Evolutionary conservation across 2,329 filamentous ascomycete species (phyloP), one percentile per base, ranked within the genome.

Genomic region (Sarocladiaceae sp.): DNA sequence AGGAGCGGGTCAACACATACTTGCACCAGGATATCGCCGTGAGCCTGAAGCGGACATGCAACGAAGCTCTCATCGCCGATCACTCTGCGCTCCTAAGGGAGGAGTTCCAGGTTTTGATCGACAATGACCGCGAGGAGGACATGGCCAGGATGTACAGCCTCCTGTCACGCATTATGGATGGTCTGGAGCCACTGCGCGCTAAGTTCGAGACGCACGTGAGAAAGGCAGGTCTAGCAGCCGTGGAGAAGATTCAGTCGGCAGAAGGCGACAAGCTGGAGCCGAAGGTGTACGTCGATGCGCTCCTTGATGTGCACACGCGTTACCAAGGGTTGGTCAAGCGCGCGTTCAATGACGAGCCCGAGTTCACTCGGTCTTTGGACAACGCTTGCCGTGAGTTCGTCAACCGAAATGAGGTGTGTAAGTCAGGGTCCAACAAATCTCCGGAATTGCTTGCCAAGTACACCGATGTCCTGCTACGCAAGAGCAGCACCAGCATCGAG

Each of bases 311-410:
- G 2, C 93, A 99, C 71, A 90, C 88, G 0, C 88, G 96, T 63
- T 99, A 99, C 65, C 88, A 93, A 62, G 87, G 85, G 33, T 79
- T 99, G 50, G 94, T 99, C 26, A 91, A 95, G 72, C 83, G 87
- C 46, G 93, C 94, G 1, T 99, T 99, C 71, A 88, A 86, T 55
- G 92, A 95, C 56, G 94, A 99, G 69, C 91, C 94, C 0, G 94
- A 99, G 65, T 99, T 99, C 63, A 96, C 96, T 3, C 82, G 94
- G 51, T 96, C 93, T 3, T 76, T 99, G 25, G 94, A 99, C 64
- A 99, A 97, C 66, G 94, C 94, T 17, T 99, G 94, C 73, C 84
- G 92, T 58, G 94, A 99, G 66, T 99, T 97, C 64, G 94, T 99
- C 68, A 99, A 99, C 72, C 84, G 94, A 56, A 99, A 99, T 69